These are phyloP conservation scores for Hortiboletus rubellus DNA, from an alignment of 1,284 basidiomycete genomes.

Conservation along the genomic window DNA sequence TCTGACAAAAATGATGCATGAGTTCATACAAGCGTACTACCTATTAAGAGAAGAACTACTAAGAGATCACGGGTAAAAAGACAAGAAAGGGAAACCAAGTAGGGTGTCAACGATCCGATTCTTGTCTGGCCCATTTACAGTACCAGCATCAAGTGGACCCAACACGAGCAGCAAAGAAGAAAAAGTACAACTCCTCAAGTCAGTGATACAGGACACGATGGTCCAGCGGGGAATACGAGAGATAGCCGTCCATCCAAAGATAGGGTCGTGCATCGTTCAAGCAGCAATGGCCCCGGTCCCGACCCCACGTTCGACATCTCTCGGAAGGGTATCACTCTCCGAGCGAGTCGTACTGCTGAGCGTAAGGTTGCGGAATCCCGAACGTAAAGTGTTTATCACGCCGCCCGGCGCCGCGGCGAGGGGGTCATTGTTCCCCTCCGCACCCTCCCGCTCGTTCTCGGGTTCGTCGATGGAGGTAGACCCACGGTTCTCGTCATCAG, in stretches of 20 bases:
- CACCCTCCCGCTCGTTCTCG: slow-evolving; percentile 24
- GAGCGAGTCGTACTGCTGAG: slow-evolving; percentile 15
- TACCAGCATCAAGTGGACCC: not conserved
- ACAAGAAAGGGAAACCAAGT: not conserved
- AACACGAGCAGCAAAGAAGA: not conserved
- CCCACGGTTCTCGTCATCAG: slow-evolving; percentile 37
- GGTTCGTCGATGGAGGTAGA: slow-evolving; percentile 40
- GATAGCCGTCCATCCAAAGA: not conserved
- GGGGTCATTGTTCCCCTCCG: slow-evolving; percentile 15
- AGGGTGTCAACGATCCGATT: not conserved
- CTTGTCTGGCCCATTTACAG: not conserved
- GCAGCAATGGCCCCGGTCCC: slow-evolving; percentile 17
- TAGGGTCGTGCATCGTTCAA: slow-evolving; percentile 11
- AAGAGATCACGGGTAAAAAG: not conserved
- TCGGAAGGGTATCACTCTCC: slow-evolving; percentile 31
- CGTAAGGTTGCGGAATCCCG: slow-evolving; percentile 35
- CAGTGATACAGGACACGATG: not conserved
- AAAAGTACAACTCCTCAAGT: not conserved
- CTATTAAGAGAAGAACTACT: not conserved
- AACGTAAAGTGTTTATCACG: slow-evolving; percentile 37
- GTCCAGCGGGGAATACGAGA: slow-evolving; percentile 1
- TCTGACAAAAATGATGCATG: not conserved
- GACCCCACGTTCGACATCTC: slow-evolving; percentile 39
- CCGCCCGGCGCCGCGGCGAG: slow-evolving; percentile 20
- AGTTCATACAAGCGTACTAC: not conserved